A percentile compares a stretch with the other conserved stretches of the same genome.
Evolutionary conservation across 1,284 basidiomycete species (phyloP).

Genomic region (Naganishia sp.): DNA sequence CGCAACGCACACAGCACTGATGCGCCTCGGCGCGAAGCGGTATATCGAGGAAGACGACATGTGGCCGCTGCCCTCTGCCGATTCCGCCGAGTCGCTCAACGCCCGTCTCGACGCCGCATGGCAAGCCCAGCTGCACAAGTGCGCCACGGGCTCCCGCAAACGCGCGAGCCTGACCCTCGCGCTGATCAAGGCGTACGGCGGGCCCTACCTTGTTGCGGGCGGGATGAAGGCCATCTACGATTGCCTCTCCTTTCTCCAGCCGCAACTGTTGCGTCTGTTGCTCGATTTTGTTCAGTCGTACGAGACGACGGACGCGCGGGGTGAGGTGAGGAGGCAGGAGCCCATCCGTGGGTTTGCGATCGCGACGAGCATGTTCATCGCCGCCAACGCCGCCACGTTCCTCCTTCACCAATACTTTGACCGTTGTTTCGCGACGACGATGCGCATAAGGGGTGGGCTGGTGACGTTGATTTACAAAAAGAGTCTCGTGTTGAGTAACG

Average conservation of each 20-base stretch:
- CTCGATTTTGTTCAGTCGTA: constrained; percentile 79
- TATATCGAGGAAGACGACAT: constrained; percentile 74
- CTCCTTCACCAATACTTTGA: constrained; percentile 77
- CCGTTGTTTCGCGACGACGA: constrained; percentile 61
- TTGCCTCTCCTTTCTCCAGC: constrained; percentile 78
- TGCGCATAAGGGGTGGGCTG: constrained; percentile 86
- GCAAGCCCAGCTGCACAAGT: constrained; percentile 48
- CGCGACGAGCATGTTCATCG: constrained; percentile 74
- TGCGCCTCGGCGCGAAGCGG: constrained; percentile 64
- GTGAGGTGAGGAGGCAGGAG: constrained; percentile 28
- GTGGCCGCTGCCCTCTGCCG: constrained; percentile 65
- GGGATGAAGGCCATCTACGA: constrained; percentile 78
- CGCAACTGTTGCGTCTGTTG: constrained; percentile 79
- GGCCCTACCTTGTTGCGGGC: constrained; percentile 69
- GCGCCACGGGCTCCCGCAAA: constrained; percentile 61
- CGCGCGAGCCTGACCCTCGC: constrained; percentile 72
- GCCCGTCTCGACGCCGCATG: constrained; percentile 60
- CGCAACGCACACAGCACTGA: constrained; percentile 53
- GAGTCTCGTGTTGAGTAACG: constrained; percentile 77
- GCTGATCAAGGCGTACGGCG: constrained; percentile 74
- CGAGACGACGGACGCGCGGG: constrained; percentile 51
- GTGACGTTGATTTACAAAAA: constrained; percentile 85
- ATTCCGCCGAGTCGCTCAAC: constrained; percentile 74
- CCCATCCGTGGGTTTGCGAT: constrained; percentile 70
- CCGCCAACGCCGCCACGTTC: constrained; percentile 75